These are phyloP conservation scores for Paramyrothecium roridum DNA, from an alignment of 2,329 filamentous ascomycete species.

Conservation along the genomic window DNA sequence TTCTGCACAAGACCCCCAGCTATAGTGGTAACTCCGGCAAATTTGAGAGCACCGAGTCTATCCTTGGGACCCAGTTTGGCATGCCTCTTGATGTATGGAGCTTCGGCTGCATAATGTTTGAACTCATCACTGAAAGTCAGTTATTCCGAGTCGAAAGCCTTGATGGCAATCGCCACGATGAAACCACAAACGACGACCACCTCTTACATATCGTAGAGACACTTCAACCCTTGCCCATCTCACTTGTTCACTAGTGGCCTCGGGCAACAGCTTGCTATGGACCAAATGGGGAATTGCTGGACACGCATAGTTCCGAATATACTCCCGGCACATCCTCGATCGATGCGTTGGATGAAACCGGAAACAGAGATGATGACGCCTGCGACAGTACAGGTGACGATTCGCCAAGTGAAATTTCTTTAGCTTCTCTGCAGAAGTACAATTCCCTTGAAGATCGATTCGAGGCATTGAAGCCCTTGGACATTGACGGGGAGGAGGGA, in stretches of 20 bases:
- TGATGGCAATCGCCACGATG: not conserved
- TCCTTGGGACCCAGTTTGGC: not conserved
- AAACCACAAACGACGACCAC: not conserved
- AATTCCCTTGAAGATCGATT: not conserved
- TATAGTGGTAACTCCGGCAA: not conserved
- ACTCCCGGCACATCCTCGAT: not conserved
- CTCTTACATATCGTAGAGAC: not conserved
- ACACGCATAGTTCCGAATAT: not conserved
- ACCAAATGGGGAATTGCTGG: not conserved
- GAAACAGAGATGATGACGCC: not conserved
- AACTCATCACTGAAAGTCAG: not conserved
- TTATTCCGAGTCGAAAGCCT: not conserved
- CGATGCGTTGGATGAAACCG: not conserved
- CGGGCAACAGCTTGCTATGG: not conserved
- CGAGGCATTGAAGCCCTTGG: not conserved
- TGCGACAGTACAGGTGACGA: not conserved
- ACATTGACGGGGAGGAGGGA: not conserved
- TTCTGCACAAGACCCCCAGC: not conserved
- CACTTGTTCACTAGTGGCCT: not conserved
- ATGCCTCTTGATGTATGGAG: not conserved
- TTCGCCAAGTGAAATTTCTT: not conserved
- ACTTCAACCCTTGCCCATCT: not conserved
- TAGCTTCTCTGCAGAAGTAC: not conserved
- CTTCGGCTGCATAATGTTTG: not conserved
- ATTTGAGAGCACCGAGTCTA: not conserved